Conservation (phyloP, 1,284 basidiomycete species). For the Cryptococcus sp. region DNA sequence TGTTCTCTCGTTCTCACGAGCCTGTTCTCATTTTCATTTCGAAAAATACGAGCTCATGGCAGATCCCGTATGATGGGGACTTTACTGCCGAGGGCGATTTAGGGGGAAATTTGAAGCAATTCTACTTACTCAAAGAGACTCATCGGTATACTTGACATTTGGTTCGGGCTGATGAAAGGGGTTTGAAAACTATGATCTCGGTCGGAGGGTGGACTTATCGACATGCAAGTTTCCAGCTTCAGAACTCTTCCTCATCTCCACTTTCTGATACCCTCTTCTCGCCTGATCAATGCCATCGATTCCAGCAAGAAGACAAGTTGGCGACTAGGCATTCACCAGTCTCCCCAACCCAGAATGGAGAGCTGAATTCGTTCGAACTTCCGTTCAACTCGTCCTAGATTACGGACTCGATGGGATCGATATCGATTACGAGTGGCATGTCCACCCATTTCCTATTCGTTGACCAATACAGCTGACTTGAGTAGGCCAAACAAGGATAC, state of each 20-base stretch:
- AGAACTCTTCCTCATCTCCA: neutral
- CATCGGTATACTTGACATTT: neutral
- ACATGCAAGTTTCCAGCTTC: conserved; percentile 39
- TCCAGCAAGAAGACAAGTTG: no score
- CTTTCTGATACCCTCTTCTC: neutral
- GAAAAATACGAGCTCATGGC: no score
- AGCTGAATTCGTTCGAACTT: conserved; percentile 62
- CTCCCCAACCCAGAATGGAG: conserved; percentile 59
- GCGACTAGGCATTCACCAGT: conserved; percentile 21
- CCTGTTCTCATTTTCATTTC: neutral
- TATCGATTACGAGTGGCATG: conserved; percentile 25
- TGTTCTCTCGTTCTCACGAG: neutral
- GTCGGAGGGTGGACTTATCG: conserved; percentile 82
- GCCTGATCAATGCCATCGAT: neutral
- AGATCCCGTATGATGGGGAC: neutral
- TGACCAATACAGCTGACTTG: conserved; percentile 2
- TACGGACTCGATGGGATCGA: conserved; percentile 74
- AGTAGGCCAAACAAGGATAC: conserved; percentile 1
- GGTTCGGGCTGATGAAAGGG: neutral
- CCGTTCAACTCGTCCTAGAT: conserved; percentile 67
- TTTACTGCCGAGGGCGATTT: neutral
- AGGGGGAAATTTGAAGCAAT: neutral
- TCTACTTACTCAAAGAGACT: neutral
- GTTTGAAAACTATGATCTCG: conserved; percentile 62
- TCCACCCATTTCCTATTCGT: neutral